These are phyloP conservation scores for Pholiota molesta DNA, from an alignment of 768 basidiomycete species.

Conservation along the genomic window DNA sequence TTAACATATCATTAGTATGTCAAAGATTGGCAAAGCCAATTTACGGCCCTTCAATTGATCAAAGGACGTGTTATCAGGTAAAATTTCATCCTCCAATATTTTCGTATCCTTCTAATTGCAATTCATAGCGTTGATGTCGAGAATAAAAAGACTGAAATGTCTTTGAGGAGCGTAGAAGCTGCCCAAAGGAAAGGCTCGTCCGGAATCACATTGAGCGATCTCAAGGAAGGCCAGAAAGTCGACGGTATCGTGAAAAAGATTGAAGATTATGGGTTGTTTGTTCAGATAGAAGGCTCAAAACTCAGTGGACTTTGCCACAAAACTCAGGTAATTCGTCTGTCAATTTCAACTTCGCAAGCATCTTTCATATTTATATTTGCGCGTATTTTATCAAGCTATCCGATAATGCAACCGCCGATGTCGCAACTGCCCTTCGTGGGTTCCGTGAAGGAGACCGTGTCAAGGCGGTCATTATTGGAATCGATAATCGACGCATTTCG, in stretches of 20 bases:
- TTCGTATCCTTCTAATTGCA: not conserved
- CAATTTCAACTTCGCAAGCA: not conserved
- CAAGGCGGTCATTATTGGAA: conserved; percentile 71
- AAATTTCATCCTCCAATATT: conserved; percentile 13
- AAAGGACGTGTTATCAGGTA: conserved; percentile 84
- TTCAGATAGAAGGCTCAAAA: conserved; percentile 84
- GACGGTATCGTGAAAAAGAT: conserved; percentile 78
- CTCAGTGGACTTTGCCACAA: conserved; percentile 93
- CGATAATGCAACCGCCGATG: conserved; percentile 84
- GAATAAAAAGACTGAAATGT: conserved; percentile 86
- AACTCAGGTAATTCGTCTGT: conserved; percentile 62
- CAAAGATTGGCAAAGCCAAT: conserved; percentile 92
- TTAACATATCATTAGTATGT: conserved; percentile 60
- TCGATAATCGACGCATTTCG: conserved; percentile 80
- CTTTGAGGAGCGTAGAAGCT: conserved; percentile 72
- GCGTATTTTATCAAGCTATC: conserved; percentile 60
- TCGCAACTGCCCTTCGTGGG: conserved; percentile 71
- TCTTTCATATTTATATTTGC: not conserved
- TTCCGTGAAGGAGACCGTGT: conserved; percentile 90
- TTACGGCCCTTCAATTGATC: conserved; percentile 80
- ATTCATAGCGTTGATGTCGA: conserved; percentile 63
- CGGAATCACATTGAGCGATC: conserved; percentile 51
- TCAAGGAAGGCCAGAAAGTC: conserved; percentile 81
- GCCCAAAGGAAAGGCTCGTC: conserved; percentile 38
- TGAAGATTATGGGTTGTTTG: conserved; percentile 91